phyloP scores from a whole-genome alignment of 176 grass and related monocot genomes.

The Aegilops longissima region DNA sequence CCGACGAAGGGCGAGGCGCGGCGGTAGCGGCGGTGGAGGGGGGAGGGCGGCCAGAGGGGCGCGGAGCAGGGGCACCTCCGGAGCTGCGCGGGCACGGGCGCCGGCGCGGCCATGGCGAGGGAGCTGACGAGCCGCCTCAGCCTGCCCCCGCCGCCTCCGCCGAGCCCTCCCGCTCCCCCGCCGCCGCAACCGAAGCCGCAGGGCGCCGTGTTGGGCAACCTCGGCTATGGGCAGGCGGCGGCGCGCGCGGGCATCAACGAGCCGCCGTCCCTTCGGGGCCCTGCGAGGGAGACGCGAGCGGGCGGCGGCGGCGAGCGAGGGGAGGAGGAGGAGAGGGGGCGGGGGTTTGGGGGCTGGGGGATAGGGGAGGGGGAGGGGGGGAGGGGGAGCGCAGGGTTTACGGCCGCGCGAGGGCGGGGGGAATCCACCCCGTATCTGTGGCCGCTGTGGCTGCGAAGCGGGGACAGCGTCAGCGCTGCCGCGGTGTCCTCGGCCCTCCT shows the following conservation, averaged over 20 bases:
- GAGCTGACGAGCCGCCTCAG: constrained; percentile 47
- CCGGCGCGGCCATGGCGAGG: constrained; percentile 48
- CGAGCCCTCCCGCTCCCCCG: constrained; percentile 24
- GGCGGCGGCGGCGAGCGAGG: not conserved
- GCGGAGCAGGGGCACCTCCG: constrained; percentile 35
- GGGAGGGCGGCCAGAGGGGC: constrained; percentile 22
- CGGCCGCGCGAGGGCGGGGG: constrained; percentile 22
- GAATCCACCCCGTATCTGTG: constrained; percentile 33
- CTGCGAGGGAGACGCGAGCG: not conserved
- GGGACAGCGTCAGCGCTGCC: not conserved
- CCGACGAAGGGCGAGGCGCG: constrained; percentile 30
- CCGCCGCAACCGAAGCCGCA: constrained; percentile 46
- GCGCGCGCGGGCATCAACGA: not conserved
- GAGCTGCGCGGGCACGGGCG: constrained; percentile 35
- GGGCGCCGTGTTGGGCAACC: constrained; percentile 49
- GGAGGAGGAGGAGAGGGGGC: not conserved
- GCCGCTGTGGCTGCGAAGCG: not conserved
- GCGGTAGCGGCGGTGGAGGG: constrained; percentile 24
- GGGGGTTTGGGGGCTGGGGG: not conserved
- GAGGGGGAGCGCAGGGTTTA: constrained; percentile 34
- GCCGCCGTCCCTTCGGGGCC: not conserved
- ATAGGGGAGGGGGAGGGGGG: not conserved
- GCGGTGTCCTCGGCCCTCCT: not conserved
- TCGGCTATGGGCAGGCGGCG: constrained; percentile 23
- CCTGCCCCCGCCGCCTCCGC: constrained; percentile 32